These are phyloP conservation scores for Medicago arabica DNA, from an alignment of 306 rosid genomes.

Conservation along the genomic window DNA sequence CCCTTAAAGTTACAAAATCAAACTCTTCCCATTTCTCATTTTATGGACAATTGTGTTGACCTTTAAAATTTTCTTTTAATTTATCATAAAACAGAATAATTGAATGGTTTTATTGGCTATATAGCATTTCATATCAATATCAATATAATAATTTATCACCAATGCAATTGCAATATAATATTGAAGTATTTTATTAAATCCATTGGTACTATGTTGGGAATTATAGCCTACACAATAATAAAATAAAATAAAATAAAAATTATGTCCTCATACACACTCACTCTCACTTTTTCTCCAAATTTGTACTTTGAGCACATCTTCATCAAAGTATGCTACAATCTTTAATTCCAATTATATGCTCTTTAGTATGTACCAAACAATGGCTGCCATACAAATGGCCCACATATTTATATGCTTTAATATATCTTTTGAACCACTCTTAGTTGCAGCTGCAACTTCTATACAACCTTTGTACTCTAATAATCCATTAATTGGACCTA, in stretches of 20 bases:
- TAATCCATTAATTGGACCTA: slow-evolving; percentile 27
- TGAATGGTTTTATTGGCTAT: slow-evolving; percentile 16
- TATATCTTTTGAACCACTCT: slow-evolving; percentile 50
- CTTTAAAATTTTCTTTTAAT: background rate
- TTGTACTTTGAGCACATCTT: slow-evolving; percentile 42
- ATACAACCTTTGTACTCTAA: slow-evolving; percentile 28
- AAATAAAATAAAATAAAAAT: slow-evolving; percentile 2
- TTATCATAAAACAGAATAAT: slow-evolving; percentile 19
- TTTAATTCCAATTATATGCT: slow-evolving; percentile 45
- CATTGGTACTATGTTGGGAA: slow-evolving; percentile 9
- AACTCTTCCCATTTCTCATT: no score
- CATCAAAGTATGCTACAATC: slow-evolving; percentile 43
- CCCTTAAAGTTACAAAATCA: no score
- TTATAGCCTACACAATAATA: slow-evolving; percentile 23
- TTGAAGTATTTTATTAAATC: slow-evolving; percentile 23
- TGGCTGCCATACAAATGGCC: slow-evolving; percentile 46
- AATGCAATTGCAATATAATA: slow-evolving; percentile 10
- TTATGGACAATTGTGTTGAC: background rate
- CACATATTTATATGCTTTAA: slow-evolving; percentile 54
- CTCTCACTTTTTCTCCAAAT: slow-evolving; percentile 29
- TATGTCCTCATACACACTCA: slow-evolving; percentile 16
- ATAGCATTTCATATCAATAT: background rate
- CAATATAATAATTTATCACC: slow-evolving; percentile 8
- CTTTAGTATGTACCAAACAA: slow-evolving; percentile 33
- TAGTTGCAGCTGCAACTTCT: slow-evolving; percentile 47